Percentiles rank a stretch among this genome's conserved stretches.
Evolutionary conservation across 176 grass and related monocot species (phyloP).

Genomic region (Alloteropsis semialata): DNA sequence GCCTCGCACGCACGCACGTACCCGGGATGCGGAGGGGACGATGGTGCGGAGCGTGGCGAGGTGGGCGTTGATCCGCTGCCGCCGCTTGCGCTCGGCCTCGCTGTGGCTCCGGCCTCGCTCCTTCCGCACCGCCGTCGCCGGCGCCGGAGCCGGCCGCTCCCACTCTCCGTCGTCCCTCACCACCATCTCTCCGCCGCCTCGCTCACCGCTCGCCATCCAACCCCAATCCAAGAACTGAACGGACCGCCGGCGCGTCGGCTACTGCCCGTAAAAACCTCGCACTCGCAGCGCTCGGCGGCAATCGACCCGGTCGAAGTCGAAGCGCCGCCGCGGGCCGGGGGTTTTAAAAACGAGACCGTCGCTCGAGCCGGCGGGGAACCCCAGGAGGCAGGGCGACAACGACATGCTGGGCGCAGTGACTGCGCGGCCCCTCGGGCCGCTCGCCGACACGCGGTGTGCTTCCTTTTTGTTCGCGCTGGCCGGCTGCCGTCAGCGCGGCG

Average conservation of each 20-base stretch:
- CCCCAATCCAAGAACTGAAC: background rate
- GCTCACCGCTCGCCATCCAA: background rate
- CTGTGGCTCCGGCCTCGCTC: conserved; percentile 64
- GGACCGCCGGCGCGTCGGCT: background rate
- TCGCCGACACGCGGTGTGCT: conserved; percentile 15
- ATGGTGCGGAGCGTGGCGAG: conserved; percentile 90
- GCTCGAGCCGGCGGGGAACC: conserved; percentile 20
- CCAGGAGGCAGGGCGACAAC: background rate
- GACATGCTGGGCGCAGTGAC: background rate
- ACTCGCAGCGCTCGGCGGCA: background rate
- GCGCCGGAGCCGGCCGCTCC: conserved; percentile 18
- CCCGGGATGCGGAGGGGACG: conserved; percentile 83
- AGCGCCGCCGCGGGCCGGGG: background rate
- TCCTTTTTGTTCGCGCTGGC: background rate
- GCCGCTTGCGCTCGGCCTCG: conserved; percentile 80
- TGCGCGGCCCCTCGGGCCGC: background rate
- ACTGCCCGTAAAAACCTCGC: background rate
- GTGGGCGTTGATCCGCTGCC: conserved; percentile 93
- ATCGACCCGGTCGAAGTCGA: background rate
- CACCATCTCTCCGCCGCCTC: background rate
- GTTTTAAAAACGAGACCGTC: conserved; percentile 6
- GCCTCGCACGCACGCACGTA: conserved; percentile 30
- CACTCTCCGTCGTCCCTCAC: conserved; percentile 35
- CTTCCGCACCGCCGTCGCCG: conserved; percentile 16
- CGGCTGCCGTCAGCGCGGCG: conserved; percentile 23